phyloP scores from a whole-genome alignment of 1,284 basidiomycete species.

The Ceratobasidium theobromae region DNA sequence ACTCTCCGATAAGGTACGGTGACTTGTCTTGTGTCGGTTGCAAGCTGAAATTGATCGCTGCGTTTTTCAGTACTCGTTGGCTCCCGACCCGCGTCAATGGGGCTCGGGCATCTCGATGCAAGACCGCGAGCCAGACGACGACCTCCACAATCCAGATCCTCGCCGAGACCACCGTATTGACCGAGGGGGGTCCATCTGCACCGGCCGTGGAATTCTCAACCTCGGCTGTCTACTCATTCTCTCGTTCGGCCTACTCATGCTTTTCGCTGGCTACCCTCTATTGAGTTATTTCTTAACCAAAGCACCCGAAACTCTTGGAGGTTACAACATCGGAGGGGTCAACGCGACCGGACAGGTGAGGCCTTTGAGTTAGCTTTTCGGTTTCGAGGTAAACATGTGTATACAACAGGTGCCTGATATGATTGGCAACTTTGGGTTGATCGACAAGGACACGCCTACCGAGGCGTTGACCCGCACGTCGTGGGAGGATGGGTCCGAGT shows the following conservation, averaged over 20 bases:
- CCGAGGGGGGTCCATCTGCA: slow-evolving; percentile 43
- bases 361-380: slow-evolving; percentile 41
- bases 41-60: too few species aligned
- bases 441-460: slow-evolving; percentile 72
- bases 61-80: slow-evolving; percentile 35
- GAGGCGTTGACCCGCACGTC: slow-evolving; percentile 43
- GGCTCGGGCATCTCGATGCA: slow-evolving; percentile 32
- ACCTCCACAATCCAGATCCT: slow-evolving; percentile 48
- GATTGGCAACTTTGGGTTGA: slow-evolving; percentile 63
- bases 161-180: slow-evolving; percentile 43
- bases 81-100: slow-evolving; percentile 38
- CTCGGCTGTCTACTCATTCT: slow-evolving; percentile 46
- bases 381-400: slow-evolving; percentile 44
- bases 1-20: slow-evolving; percentile 1
- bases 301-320: slow-evolving; percentile 42
- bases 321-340: slow-evolving; percentile 52
- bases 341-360: slow-evolving; percentile 49
- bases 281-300: slow-evolving; percentile 42
- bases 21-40: neutral
- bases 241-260: slow-evolving; percentile 41
- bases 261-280: slow-evolving; percentile 51
- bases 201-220: slow-evolving; percentile 44
- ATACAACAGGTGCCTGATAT: slow-evolving; percentile 57
- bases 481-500: slow-evolving; percentile 44
- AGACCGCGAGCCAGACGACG: slow-evolving; percentile 46